A percentile compares a stretch with the other conserved stretches of the same genome.
Conservation (phyloP, 257 asterid species). For the Solanum chiquidenum region DNA sequence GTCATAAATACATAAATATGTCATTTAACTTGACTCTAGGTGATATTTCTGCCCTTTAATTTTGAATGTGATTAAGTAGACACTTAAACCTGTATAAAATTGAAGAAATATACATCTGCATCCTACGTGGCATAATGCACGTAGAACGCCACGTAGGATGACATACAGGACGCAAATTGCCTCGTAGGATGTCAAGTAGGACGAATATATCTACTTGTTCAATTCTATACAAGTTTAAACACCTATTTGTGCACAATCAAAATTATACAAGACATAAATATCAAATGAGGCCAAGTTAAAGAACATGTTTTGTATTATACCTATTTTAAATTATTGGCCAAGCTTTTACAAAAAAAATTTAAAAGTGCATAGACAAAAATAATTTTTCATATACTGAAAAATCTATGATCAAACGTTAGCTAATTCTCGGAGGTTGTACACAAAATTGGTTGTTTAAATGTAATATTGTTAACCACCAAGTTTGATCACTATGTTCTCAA, state of each 20-base stretch:
- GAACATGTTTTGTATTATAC: neutral
- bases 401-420: too few species aligned
- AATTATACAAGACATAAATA: too few species aligned
- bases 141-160: too few species aligned
- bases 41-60: too few species aligned
- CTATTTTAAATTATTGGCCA: neutral
- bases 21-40: too few species aligned
- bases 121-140: neutral
- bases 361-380: neutral
- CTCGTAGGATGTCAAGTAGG: neutral
- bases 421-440: neutral
- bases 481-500: neutral
- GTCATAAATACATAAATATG: neutral
- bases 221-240: too few species aligned
- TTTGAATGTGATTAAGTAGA: neutral
- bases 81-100: too few species aligned
- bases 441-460: neutral
- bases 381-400: neutral
- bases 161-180: neutral
- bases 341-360: neutral
- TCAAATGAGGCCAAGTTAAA: neutral
- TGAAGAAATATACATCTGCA: neutral
- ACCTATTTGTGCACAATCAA: rapidly evolving
- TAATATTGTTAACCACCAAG: neutral
- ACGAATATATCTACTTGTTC: too few species aligned